A percentile compares a stretch with the other conserved stretches of the same genome.
Evolutionary conservation across 257 asterid genomes (phyloP).

Genomic region (Gentiana macrophylla): DNA sequence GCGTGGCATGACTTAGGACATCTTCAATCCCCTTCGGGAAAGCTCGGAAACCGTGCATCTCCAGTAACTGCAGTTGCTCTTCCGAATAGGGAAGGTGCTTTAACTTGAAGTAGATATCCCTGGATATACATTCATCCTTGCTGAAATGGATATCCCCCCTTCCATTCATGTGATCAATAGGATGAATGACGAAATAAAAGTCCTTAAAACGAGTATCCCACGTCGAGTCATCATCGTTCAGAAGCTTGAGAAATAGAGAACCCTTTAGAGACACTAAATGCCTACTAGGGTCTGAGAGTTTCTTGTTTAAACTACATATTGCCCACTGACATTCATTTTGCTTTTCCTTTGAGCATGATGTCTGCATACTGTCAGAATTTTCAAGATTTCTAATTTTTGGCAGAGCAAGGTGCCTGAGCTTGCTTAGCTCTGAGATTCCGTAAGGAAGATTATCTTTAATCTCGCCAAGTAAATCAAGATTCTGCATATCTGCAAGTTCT

Average conservation of each 20-base stretch:
- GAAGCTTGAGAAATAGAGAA: conserved; percentile 5
- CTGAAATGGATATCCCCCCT: conserved; percentile 4
- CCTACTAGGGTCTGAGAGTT: background rate
- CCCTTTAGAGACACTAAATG: conserved; percentile 5
- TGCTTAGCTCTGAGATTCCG: conserved; percentile 9
- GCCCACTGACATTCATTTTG: conserved; percentile 9
- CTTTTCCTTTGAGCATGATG: background rate
- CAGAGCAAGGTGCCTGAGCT: conserved; percentile 10
- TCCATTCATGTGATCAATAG: conserved; percentile 6
- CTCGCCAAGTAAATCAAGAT: conserved; percentile 1
- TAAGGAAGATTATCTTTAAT: conserved; percentile 1
- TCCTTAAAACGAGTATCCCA: conserved; percentile 4
- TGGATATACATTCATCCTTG: conserved; percentile 1
- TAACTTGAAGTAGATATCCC: conserved; percentile 6
- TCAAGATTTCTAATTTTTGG: conserved; percentile 1
- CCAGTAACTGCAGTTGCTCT: background rate
- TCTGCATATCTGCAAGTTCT: background rate
- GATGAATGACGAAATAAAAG: conserved; percentile 9
- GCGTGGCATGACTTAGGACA: conserved; percentile 2
- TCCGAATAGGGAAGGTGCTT: conserved; percentile 1
- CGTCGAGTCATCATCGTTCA: conserved; percentile 1
- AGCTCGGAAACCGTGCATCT: conserved; percentile 10
- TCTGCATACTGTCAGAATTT: background rate
- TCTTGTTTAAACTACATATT: conserved; percentile 1
- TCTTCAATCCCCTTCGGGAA: conserved; percentile 3